These are phyloP conservation scores for Dendrostoma leiphaemia DNA, from an alignment of 2,329 filamentous ascomycete genomes.

Conservation along the genomic window DNA sequence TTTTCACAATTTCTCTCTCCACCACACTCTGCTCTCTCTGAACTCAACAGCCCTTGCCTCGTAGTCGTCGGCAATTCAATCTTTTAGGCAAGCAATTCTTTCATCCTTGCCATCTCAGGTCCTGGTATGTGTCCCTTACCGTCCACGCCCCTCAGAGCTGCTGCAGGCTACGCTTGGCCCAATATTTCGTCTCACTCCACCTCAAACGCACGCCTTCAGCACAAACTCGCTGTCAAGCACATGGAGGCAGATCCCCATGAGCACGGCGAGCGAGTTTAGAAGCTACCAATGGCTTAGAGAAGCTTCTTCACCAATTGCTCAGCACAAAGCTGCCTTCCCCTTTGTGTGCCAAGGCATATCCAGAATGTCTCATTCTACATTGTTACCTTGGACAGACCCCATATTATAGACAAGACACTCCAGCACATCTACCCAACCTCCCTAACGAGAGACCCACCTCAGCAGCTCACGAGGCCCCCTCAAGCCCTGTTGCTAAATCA, in stretches of 20 bases:
- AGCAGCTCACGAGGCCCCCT: neutral
- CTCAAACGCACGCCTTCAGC: neutral
- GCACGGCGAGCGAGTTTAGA: too few relatives aligned
- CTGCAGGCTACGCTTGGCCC: neutral
- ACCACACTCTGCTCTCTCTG: neutral
- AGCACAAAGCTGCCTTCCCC: neutral
- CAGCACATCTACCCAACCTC: neutral
- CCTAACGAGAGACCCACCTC: neutral
- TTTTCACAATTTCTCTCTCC: constrained; percentile 1
- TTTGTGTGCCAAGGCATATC: neutral
- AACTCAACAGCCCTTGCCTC: neutral
- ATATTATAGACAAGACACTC: too few relatives aligned
- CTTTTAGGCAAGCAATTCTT: neutral
- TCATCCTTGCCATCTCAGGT: neutral
- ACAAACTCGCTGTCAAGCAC: neutral
- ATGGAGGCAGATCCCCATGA: too few relatives aligned
- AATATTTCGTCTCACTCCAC: neutral
- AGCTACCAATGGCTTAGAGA: too few relatives aligned
- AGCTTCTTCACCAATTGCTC: neutral
- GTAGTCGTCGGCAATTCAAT: neutral
- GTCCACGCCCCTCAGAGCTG: neutral
- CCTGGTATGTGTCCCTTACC: neutral
- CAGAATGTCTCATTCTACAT: neutral
- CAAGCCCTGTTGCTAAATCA: neutral
- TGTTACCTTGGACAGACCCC: neutral